A percentile compares a stretch with the other conserved stretches of the same genome.
phyloP scores from a whole-genome alignment of 2,329 filamentous ascomycete genomes.

The Penicillium brevicompactum region DNA sequence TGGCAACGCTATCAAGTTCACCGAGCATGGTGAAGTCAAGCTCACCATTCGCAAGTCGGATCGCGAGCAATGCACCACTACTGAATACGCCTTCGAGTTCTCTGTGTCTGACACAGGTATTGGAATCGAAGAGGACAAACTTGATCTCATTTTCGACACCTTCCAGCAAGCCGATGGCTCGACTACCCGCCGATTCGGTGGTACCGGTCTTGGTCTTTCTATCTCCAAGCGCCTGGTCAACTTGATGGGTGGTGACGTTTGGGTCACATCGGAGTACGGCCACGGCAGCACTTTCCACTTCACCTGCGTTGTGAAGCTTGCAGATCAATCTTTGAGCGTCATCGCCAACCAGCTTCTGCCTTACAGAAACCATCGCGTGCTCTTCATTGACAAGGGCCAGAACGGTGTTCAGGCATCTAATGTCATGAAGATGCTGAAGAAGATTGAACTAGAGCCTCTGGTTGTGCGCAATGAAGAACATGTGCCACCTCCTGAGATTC shows the following conservation, averaged over 20 bases:
- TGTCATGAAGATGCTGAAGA: conserved; percentile 75
- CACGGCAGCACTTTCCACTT: conserved; percentile 96
- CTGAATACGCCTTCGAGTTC: conserved; percentile 93
- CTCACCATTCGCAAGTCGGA: conserved; percentile 79
- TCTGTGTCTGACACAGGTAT: conserved; percentile 95
- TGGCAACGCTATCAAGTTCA: conserved; percentile 98
- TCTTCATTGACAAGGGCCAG: conserved; percentile 91
- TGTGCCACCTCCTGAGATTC: conserved; percentile 58
- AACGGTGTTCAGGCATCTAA: conserved; percentile 67
- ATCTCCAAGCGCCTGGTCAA: conserved; percentile 95
- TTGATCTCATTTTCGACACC: conserved; percentile 96
- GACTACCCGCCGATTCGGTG: conserved; percentile 93
- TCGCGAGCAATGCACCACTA: conserved; percentile 64
- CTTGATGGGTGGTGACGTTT: conserved; percentile 93
- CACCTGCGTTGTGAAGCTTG: conserved; percentile 86
- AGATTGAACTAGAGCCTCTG: conserved; percentile 77
- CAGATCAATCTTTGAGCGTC: conserved; percentile 73
- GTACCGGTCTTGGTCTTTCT: conserved; percentile 88
- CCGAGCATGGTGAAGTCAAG: conserved; percentile 93
- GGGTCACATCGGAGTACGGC: conserved; percentile 91
- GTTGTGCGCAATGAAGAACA: conserved; percentile 78
- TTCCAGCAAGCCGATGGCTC: conserved; percentile 98
- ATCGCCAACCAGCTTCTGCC: conserved; percentile 77
- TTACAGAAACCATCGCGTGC: conserved; percentile 89
- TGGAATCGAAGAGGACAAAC: conserved; percentile 91